Base-by-base conservation (phyloP, 495 filamentous ascomycete genomes). In the Penicillium canescens region DNA sequence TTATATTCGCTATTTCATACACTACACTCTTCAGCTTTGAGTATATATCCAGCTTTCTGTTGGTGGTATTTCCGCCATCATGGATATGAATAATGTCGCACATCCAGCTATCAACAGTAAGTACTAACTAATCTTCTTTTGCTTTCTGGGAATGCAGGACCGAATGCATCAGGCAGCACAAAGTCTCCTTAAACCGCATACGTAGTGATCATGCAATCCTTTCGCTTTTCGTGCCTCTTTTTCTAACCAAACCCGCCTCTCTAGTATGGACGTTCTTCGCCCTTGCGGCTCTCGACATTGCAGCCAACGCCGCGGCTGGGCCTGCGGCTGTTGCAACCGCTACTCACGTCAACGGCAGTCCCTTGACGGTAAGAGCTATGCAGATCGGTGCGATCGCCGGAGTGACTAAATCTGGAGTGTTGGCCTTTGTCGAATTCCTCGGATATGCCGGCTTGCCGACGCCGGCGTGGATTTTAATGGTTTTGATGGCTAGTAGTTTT, bases 271-370 rank as follows among this genome's bases (percentile, higher is more conserved):
- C 34, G 2, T 60, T 60, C 28, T 56, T 60, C 38, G 52, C 57
- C 23, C 52, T 60, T 2, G 57, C 57, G 6, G 53, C 48, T 14
- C 47, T 60, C 5, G 57, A 60, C 33, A 48, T 60, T 13, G 57
- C 57, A 39, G 57, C 18, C 31, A 60, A 60, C 11, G 57, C 52
- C 9, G 57, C 57, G 11, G 57, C 57, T 6, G 57, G 57, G 0
- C 57, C 57, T 20, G 57, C 57, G 12, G 57, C 57, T 26, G 57
- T 56, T 3, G 57, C 57, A 14, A 60, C 57, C 14, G 57, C 52
- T 6, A 26, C 50, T 4, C 57, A 60, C 37, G 47, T 60, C 16
- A 60, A 50, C 37, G 57, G 57, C 33, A 45, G 43, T n/a, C 33
- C 33, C 6, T 34, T 60, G 20, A 60, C 57, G 13, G 53, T 42